Base-by-base conservation (phyloP, 2,329 filamentous ascomycete genomes). In the Aspergillus eucalypticola region DNA sequence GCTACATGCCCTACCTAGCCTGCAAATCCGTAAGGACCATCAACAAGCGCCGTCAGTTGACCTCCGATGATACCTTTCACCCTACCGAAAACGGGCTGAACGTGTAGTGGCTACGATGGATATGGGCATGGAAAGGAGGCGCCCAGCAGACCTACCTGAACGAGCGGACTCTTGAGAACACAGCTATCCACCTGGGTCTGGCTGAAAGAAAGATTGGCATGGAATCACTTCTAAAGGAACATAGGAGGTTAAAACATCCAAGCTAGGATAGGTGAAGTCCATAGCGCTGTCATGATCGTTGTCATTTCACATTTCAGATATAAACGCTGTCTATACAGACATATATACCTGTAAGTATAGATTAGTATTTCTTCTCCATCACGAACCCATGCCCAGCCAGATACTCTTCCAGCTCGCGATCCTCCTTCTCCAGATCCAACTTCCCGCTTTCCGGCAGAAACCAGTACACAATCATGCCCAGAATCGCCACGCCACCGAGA, bases 101-200 rank as follows among this genome's bases (percentile, higher is more conserved):
- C 46, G 60, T 83, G 65, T 90, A 83, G 86, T 0, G 88, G 89
- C 0, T 90, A 90, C 58, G 89, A 88, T 0, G 88, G 89, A 0
- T 91, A 91, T 65, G 86, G 87, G 78, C 79, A 49, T 89, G 84
- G 84, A 82, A 83, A 8, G 82, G 88, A 0, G 88, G 88, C 1
- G 81, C 82, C 4, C 78, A 86, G 1, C 83, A 88, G 65, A 74
- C 89, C 11, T 65, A 79, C 2, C 64, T 88, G 1, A 74, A 79
- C 2, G 76, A 83, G 42, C 69, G 75, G 1, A 72, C 72, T 21
- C 67, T 85, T 85, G 15, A 66, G 67, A 5, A n/a, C 15, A 17
- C 23, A 64, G 65, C 75, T 19, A 78, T 79, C 86, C 35, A 88
- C 85, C 0, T 89, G 86, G 81, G 84, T 88, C 39, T 79, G 85